Conservation (phyloP, 257 asterid genomes). For the Rubia yunnanensis region DNA sequence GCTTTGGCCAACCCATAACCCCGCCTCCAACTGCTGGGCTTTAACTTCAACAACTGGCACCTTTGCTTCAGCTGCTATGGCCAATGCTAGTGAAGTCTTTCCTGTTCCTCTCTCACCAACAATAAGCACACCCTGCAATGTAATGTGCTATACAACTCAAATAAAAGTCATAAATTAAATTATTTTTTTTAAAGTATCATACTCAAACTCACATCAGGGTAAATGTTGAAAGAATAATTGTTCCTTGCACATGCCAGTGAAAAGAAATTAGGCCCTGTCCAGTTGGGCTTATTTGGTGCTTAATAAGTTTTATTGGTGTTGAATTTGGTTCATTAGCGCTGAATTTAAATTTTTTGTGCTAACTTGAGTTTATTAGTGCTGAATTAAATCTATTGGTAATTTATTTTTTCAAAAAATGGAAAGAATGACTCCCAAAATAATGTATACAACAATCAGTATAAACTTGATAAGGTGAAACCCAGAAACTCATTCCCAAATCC, state of each 20-base stretch:
- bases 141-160: conserved; percentile 13
- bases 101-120: conserved; percentile 99
- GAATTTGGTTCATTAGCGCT: no score
- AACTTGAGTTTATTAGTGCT: no score
- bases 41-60: conserved; percentile 93
- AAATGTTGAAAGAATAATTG: not conserved
- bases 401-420: no score
- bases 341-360: no score
- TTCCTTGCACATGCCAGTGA: not conserved
- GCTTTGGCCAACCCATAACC: conserved; percentile 98
- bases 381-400: no score
- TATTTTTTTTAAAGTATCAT: not conserved
- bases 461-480: no score
- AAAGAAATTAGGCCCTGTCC: no score
- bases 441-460: no score
- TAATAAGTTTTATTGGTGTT: no score
- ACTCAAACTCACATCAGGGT: not conserved
- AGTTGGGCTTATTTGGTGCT: no score
- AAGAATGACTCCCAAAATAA: no score
- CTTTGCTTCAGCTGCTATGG: conserved; percentile 96
- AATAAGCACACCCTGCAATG: conserved; percentile 83
- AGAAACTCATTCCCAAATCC: no score
- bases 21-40: conserved; percentile 90
- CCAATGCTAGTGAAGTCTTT: conserved; percentile 90
- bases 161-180: not conserved